Evolutionary conservation across 2,329 filamentous ascomycete genomes (phyloP).

Genomic region (Trichoderma breve): DNA sequence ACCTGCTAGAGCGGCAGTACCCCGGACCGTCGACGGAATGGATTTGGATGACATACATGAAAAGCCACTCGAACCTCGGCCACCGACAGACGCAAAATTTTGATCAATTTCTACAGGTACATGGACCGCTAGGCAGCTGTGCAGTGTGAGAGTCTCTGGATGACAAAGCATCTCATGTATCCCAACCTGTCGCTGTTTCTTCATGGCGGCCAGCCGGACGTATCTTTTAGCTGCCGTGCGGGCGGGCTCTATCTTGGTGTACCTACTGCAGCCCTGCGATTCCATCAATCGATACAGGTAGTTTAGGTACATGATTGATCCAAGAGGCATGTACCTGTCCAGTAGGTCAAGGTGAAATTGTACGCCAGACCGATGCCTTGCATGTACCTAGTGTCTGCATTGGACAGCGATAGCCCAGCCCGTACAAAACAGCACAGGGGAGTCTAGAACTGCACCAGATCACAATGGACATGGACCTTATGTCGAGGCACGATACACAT

Average conservation of each 20-base stretch:
- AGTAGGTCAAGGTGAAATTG: not conserved
- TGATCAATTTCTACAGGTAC: not conserved
- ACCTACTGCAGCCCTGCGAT: not conserved
- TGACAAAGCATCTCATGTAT: not conserved
- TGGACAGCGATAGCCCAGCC: not conserved
- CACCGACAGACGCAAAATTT: not conserved
- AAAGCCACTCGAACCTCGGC: not conserved
- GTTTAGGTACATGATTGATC: not conserved
- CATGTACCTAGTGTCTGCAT: not conserved
- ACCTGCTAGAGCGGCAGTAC: not conserved
- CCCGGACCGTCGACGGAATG: not conserved
- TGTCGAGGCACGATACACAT: not conserved
- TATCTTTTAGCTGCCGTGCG: constrained; percentile 5
- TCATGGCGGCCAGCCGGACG: not conserved
- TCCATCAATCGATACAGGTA: not conserved
- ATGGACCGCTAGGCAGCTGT: not conserved
- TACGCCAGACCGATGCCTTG: not conserved
- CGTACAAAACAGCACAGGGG: not conserved
- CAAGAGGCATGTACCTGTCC: not conserved
- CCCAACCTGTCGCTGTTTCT: not conserved
- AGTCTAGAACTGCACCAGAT: not conserved
- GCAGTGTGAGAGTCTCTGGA: not conserved
- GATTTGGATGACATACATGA: not conserved
- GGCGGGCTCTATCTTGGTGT: not conserved
- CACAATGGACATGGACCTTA: not conserved